Conservation (phyloP, 2,329 filamentous ascomycete species). For the Neophaeococcomyces aloes region DNA sequence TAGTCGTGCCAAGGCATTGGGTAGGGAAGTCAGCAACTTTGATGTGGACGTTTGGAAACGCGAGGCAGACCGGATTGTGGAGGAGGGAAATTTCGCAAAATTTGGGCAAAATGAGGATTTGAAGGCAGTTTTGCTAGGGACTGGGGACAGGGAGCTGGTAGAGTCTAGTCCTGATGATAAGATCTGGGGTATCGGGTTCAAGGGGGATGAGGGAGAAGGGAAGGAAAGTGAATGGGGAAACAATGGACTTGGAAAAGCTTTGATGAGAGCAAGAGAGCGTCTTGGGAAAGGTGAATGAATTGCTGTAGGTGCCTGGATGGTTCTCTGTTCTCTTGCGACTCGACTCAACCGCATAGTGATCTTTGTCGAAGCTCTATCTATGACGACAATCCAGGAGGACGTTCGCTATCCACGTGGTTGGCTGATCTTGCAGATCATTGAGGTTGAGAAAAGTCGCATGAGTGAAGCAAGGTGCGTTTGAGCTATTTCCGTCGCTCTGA, state of each 20-base stretch:
- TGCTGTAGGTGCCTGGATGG: no score
- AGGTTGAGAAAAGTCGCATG: no score
- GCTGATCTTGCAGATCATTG: no score
- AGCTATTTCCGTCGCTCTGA: no score
- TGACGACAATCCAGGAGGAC: no score
- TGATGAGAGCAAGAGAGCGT: conserved; percentile 27
- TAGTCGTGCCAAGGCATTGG: conserved; percentile 20
- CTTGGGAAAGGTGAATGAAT: neutral
- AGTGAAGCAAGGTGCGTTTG: no score
- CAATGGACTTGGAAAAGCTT: conserved; percentile 26
- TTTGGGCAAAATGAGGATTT: conserved; percentile 26
- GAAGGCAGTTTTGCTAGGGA: conserved; percentile 23
- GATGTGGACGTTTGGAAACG: conserved; percentile 24
- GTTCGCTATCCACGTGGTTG: no score
- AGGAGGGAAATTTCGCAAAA: conserved; percentile 26
- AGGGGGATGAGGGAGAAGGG: conserved; percentile 23
- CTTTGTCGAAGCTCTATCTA: no score
- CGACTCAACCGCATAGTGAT: no score
- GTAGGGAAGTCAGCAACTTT: conserved; percentile 27
- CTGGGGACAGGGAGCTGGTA: conserved; percentile 24
- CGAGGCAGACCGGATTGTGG: conserved; percentile 23
- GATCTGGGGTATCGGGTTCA: conserved; percentile 29
- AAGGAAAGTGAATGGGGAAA: conserved; percentile 25
- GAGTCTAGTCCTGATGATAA: conserved; percentile 29
- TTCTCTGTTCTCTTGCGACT: no score